Base-by-base conservation (phyloP, 257 asterid species). In the Capsicum baccatum region DNA sequence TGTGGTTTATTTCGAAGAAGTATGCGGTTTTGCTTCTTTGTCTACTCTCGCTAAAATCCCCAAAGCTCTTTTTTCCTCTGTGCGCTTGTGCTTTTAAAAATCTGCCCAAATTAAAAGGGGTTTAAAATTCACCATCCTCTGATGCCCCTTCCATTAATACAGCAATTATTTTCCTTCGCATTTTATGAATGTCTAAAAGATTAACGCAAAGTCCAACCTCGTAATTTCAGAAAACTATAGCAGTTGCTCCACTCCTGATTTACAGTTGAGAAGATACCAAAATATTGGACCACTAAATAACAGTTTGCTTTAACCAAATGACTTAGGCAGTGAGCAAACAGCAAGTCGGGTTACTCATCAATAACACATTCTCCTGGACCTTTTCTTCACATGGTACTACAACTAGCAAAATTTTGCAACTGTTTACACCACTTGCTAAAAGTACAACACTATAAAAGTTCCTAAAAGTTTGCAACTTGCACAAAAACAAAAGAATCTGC, bases 351-450 rank as follows among this genome's bases (percentile, higher is more conserved):
- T 66, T 17, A 33, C 47, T 66, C 47, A 21, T 66, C 42, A 66
- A 33, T 66, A 6, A 66, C 73, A 26, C 70, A 26, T 33, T 33
- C 47, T 64, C 39, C 70, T 64, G 70, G 9, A 64, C 9, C 26
- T 64, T 64, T 60, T 33, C 71, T 64, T 21, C 71, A 64, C 15
- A 4, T 10, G 69, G 9, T 64, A 33, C 47, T 12, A 66, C n/a
- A 47, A 66, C 47, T 11, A 33, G 16, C 47, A 66, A 66, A 33
- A 66, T 33, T 66, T 26, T n/a, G 47, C 73, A 66, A 13, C 42
- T 66, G 73, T 33, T 66, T 66, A 12, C 73, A 33, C 73, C 16
- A 35, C 73, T 21, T 66, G 73, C 73, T 66, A 66, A 66, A 39
- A 5, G 9, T 26, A 11, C 12, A 66, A 66, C 73, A 33, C 47